Evolutionary conservation across 108 stramenopile species (phyloP).

Genomic region (Nitzschia putrida): DNA sequence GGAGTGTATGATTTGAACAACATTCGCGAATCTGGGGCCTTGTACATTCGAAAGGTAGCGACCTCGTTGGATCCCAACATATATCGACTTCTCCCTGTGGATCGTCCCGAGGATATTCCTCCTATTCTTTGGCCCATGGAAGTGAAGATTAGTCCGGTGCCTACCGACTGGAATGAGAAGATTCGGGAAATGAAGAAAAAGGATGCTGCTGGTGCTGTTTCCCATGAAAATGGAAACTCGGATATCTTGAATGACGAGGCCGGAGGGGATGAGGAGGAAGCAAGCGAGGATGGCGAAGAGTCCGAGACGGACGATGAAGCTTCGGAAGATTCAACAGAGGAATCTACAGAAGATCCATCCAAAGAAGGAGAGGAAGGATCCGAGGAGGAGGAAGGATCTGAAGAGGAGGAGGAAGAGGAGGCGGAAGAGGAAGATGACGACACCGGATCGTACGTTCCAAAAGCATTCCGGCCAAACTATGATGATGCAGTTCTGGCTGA

Average conservation of each 20-base stretch:
- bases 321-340: neutral
- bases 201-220: neutral
- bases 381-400: neutral
- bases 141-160: slow-evolving; percentile 38
- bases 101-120: slow-evolving; percentile 59
- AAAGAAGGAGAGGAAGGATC: neutral
- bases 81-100: slow-evolving; percentile 65
- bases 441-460: slow-evolving; percentile 5
- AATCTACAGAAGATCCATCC: neutral
- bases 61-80: slow-evolving; percentile 71
- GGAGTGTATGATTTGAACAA: slow-evolving; percentile 80
- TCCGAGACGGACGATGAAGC: neutral
- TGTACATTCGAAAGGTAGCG: slow-evolving; percentile 85
- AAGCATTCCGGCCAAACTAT: slow-evolving; percentile 4
- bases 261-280: neutral
- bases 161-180: slow-evolving; percentile 45
- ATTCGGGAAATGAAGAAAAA: slow-evolving; percentile 14
- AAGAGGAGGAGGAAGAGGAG: neutral
- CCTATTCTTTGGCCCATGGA: slow-evolving; percentile 68
- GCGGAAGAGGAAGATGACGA: slow-evolving; percentile 3
- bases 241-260: too few relatives aligned
- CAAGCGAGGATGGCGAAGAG: neutral
- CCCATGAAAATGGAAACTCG: neutral
- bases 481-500: neutral
- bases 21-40: slow-evolving; percentile 73